A percentile compares a stretch with the other conserved stretches of the same genome.
Conservation (phyloP, 2,329 filamentous ascomycete species). For the Aspergillus sp. region DNA sequence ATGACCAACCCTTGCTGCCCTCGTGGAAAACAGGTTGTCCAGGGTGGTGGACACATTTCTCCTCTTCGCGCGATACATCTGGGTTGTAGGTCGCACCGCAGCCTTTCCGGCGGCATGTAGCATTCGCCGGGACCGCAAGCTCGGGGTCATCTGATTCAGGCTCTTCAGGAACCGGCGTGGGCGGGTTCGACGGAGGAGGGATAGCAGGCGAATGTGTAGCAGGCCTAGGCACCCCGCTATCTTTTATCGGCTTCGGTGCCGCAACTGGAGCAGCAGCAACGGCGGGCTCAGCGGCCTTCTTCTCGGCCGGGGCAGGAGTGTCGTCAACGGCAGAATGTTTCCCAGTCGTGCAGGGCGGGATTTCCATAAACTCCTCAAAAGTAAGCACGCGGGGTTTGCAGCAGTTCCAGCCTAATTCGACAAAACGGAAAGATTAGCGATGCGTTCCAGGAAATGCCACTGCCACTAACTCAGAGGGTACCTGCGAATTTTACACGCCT, state of each 20-base stretch:
- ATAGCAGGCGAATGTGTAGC: conserved; percentile 29
- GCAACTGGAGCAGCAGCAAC: conserved; percentile 21
- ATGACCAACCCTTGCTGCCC: conserved; percentile 95
- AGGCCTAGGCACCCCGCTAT: conserved; percentile 13
- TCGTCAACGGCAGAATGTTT: conserved; percentile 88
- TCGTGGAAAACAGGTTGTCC: conserved; percentile 94
- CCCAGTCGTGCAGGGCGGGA: conserved; percentile 88
- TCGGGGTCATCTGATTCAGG: conserved; percentile 84
- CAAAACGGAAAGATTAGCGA: conserved; percentile 2
- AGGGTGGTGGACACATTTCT: conserved; percentile 85
- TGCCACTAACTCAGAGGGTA: conserved; percentile 11
- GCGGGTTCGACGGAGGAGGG: conserved; percentile 30
- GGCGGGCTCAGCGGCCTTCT: conserved; percentile 17
- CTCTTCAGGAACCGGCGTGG: conserved; percentile 54
- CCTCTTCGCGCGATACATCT: conserved; percentile 61
- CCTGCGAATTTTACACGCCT: conserved; percentile 1
- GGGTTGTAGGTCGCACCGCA: conserved; percentile 68
- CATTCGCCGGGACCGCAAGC: conserved; percentile 69
- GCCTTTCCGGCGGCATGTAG: conserved; percentile 73
- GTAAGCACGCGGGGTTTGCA: conserved; percentile 96
- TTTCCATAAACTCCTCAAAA: conserved; percentile 95
- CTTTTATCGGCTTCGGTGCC: conserved; percentile 1
- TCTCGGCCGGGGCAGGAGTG: conserved; percentile 52
- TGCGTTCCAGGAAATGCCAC: neutral
- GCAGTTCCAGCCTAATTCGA: conserved; percentile 84